A percentile compares a stretch with the other conserved stretches of the same genome.
Conservation (phyloP, 2,329 filamentous ascomycete species). For the Coniochaeta sp. region DNA sequence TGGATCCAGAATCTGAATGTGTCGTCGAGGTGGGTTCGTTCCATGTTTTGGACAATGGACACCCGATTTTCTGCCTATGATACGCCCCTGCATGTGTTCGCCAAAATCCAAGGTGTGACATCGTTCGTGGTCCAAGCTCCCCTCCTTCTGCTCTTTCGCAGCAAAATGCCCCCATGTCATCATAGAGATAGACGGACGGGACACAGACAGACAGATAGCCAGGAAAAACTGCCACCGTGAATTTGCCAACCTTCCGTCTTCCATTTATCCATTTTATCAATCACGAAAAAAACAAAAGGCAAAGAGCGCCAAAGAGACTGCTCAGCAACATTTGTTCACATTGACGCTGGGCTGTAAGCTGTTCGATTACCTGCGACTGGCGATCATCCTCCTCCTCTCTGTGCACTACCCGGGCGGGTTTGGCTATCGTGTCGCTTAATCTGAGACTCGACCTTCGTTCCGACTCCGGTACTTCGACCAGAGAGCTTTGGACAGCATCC, state of each 20-base stretch:
- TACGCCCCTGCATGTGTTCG: background rate
- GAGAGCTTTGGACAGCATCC: background rate
- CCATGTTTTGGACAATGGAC: background rate
- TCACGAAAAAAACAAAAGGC: background rate
- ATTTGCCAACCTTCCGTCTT: background rate
- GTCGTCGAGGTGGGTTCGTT: background rate
- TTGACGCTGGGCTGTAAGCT: background rate
- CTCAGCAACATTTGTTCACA: background rate
- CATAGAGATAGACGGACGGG: background rate
- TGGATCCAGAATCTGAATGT: background rate
- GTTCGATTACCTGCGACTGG: background rate
- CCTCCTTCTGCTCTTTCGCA: background rate
- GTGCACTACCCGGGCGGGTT: background rate
- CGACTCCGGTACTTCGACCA: background rate
- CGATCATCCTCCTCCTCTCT: background rate
- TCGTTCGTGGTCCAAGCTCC: conserved; percentile 2
- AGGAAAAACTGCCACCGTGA: background rate
- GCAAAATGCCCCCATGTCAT: conserved; percentile 2
- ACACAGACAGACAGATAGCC: background rate
- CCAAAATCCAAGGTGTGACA: conserved; percentile 1
- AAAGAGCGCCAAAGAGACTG: background rate
- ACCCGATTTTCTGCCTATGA: no score
- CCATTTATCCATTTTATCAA: background rate
- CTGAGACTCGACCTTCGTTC: background rate
- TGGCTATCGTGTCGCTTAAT: background rate